Evolutionary conservation across 805 yeast species (phyloP), one percentile per base, ranked within the genome.

Genomic region (Candida boleticola): DNA sequence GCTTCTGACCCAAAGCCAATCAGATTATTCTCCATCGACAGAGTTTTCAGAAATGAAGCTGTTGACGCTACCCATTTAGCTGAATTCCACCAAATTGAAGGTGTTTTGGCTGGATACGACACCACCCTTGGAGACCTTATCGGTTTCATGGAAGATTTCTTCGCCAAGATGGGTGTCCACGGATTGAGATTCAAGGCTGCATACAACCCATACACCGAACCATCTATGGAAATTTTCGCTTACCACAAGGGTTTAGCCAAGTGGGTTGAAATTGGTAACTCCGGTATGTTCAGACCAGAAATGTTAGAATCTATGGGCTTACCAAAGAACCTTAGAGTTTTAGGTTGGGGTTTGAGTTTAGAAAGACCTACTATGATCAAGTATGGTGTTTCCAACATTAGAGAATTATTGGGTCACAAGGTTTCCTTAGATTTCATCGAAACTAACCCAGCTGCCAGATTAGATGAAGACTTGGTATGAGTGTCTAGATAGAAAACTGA

Each of bases 361-460:
- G 99, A 93, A 71, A 84, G 99, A 73, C 99, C 99, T 50, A 93
- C 99, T 25, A 93, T 93, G 99, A 93, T 93, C 66, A 93, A 92
- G 71, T 93, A 93, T 62, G 95, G 85, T 46, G 96, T 93, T 45
- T 83, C 89, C 52, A 93, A 93, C 66, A 93, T 93, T 58, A 84
- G 99, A 76, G 99, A 93, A 67, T 73, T 93, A 58, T 76, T 93
- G 61, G 99, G 99, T 47, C 99, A 93, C 69, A 93, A 95, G 74
- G 98, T 93, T 37, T 80, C 89, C 49, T 76, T 93, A 53, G 97
- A 89, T 61, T 92, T 93, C 67, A 86, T 93, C 54, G 97, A 93
- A 71, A 82, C 81, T 45, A 95, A 93, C 63, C 96, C 99, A 36
- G 99, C 99, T 47, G 98, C 97, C 43, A 85, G 99, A 71, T 76